A percentile compares a stretch with the other conserved stretches of the same genome.
These are phyloP conservation scores for Phaeosphaeria sp. DNA, from an alignment of 2,329 filamentous ascomycete species.

Conservation along the genomic window DNA sequence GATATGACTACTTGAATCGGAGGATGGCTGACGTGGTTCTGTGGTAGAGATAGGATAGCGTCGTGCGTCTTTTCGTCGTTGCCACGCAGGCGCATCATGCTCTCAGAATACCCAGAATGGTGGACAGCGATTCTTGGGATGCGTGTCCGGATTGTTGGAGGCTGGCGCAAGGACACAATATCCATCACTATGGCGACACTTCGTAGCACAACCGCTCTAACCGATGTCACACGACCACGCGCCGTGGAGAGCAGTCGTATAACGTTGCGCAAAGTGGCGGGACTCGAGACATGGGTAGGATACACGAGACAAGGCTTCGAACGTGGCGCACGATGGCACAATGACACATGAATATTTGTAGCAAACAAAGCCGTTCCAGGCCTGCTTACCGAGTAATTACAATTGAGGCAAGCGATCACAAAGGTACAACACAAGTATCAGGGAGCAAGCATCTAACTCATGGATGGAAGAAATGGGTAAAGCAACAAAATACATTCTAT, in stretches of 20 bases:
- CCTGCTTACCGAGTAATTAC: background rate
- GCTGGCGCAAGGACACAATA: background rate
- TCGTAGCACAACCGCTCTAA: background rate
- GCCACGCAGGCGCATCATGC: too few species aligned
- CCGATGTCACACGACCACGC: background rate
- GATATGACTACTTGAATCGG: too few species aligned
- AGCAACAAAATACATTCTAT: background rate
- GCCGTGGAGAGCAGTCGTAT: background rate
- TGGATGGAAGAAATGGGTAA: background rate
- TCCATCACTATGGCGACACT: background rate
- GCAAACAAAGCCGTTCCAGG: background rate
- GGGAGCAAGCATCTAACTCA: background rate
- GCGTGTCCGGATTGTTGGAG: too few species aligned
- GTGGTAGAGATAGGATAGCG: too few species aligned
- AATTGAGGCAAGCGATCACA: background rate
- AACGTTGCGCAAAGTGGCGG: background rate
- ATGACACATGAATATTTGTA: background rate
- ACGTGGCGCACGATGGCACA: background rate
- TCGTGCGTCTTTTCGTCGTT: too few species aligned
- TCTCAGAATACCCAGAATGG: too few species aligned
- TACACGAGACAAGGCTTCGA: background rate
- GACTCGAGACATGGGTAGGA: background rate
- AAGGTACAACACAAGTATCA: background rate
- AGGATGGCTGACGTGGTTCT: too few species aligned
- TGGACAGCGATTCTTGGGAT: too few species aligned